These are phyloP conservation scores for Cocos nucifera DNA, from an alignment of 176 grass and related monocot genomes.

Conservation along the genomic window DNA sequence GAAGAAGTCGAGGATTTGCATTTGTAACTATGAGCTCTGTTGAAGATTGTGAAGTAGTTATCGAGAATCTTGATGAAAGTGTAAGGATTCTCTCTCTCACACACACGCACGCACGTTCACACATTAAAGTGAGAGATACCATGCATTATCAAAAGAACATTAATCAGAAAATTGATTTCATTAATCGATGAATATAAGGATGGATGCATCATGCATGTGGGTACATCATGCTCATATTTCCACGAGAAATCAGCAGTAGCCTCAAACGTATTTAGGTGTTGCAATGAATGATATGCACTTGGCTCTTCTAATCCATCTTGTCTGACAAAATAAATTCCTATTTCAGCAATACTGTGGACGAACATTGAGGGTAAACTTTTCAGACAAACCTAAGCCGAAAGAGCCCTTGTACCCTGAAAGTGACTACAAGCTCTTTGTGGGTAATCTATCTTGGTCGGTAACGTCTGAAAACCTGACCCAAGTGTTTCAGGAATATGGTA, in stretches of 20 bases:
- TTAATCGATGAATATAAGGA: too few species aligned
- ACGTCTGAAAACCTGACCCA: constrained; percentile 56
- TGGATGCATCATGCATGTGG: too few species aligned
- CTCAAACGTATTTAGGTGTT: too few species aligned
- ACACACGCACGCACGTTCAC: too few species aligned
- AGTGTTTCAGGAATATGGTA: constrained; percentile 50
- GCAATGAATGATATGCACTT: too few species aligned
- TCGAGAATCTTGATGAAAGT: constrained; percentile 73
- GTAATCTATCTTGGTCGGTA: constrained; percentile 81
- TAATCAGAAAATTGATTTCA: too few species aligned
- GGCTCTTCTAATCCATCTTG: too few species aligned
- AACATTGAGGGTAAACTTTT: constrained; percentile 85
- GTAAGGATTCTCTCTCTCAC: constrained; percentile 40
- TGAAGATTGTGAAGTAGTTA: constrained; percentile 65
- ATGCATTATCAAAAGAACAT: too few species aligned
- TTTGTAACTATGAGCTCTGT: constrained; percentile 86
- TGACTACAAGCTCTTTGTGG: constrained; percentile 80
- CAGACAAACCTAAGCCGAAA: constrained; percentile 63
- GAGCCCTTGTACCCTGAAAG: constrained; percentile 63
- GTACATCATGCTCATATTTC: too few species aligned
- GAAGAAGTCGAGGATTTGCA: constrained; percentile 88
- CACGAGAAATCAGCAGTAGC: too few species aligned
- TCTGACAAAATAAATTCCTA: too few species aligned
- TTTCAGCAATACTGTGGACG: constrained; percentile 69
- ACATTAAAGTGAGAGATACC: too few species aligned